Percentiles rank a stretch among this genome's conserved stretches.
phyloP scores from a whole-genome alignment of 1,284 basidiomycete species.

The Trichosporon sp. region DNA sequence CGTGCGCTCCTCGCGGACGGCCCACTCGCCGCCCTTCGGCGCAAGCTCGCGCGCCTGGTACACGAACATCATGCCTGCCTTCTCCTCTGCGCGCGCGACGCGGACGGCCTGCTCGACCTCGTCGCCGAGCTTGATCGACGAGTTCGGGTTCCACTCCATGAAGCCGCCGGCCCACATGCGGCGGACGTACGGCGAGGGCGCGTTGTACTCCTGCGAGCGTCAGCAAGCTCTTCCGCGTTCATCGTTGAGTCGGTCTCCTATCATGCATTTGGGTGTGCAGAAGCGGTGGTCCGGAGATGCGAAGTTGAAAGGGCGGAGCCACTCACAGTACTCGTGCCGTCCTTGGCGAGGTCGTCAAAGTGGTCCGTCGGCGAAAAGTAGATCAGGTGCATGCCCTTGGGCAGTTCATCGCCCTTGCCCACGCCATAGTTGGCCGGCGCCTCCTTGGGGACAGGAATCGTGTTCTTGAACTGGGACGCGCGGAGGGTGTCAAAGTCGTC shows the following conservation, averaged over 20 bases:
- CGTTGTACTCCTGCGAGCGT: conserved; percentile 48
- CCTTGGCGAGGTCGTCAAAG: conserved; percentile 64
- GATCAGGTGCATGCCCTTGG: conserved; percentile 69
- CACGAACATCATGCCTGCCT: conserved; percentile 76
- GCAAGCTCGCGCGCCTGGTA: conserved; percentile 60
- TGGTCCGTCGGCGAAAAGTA: conserved; percentile 73
- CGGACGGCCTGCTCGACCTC: conserved; percentile 61
- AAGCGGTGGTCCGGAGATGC: too few relatives aligned
- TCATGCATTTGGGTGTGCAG: too few relatives aligned
- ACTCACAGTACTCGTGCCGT: conserved; percentile 66
- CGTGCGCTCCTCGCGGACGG: conserved; percentile 67
- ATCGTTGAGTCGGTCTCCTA: too few relatives aligned
- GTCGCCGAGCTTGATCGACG: conserved; percentile 64
- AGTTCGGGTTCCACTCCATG: conserved; percentile 63
- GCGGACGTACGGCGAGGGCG: conserved; percentile 71
- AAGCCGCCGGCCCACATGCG: conserved; percentile 83
- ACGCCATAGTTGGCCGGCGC: conserved; percentile 56
- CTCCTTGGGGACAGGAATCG: conserved; percentile 68
- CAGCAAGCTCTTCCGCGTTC: neutral
- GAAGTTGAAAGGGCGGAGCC: too few relatives aligned
- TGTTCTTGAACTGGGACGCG: conserved; percentile 49
- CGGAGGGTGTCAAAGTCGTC: conserved; percentile 36
- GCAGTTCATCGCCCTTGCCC: conserved; percentile 48
- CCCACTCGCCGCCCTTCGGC: conserved; percentile 61
- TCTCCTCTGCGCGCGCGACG: conserved; percentile 66